Base-by-base conservation (phyloP, 371 early-diverging fungal species). In the Mucor indicus region DNA sequence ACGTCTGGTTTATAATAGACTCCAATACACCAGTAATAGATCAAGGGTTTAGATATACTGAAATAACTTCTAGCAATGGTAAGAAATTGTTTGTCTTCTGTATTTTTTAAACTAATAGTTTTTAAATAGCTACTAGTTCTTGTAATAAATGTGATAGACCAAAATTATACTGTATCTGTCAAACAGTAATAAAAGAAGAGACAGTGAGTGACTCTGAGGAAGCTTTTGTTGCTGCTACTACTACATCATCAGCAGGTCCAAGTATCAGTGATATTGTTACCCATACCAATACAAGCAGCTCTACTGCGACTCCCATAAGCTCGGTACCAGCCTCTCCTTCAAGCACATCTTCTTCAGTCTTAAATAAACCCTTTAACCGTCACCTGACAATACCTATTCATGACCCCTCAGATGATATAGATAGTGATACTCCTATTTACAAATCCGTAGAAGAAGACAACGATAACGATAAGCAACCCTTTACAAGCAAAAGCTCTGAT, bases 371-470 rank as follows among this genome's bases (percentile, higher is more conserved):
- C 12, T 22, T 46, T 29, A 36, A 47, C 50, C 62, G 37, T 45
- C 60, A 53, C 20, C 37, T 53, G 23, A 51, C 48, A 10, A 75
- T 68, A 36, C 75, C 75, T 5, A 75, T 75, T 24, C 66, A 70
- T 49, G 75, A 70, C 52, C 75, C 75, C 9, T 57, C 71, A 1
- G 75, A 75, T 54, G 75, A 75, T 46, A 52, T 75, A 20, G 59
- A 75, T 29, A 68, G 69, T 19, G 75, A 75, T 51, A 75, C 75
- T 13, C 75, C 75, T 3, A 53, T 61, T 1, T 75, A 70, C 47
- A 75, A 75, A 38, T 50, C 61, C 4, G 55, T 54, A 17, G 67
- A 67, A 23, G 45, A 58, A 4, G 52, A 48, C 8, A 55, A 57
- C 15, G 31, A 46, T 0, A 63, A 61, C 1, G 65, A 65, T 1